phyloP scores from a whole-genome alignment of 257 asterid genomes.

The Paulownia fortunei region DNA sequence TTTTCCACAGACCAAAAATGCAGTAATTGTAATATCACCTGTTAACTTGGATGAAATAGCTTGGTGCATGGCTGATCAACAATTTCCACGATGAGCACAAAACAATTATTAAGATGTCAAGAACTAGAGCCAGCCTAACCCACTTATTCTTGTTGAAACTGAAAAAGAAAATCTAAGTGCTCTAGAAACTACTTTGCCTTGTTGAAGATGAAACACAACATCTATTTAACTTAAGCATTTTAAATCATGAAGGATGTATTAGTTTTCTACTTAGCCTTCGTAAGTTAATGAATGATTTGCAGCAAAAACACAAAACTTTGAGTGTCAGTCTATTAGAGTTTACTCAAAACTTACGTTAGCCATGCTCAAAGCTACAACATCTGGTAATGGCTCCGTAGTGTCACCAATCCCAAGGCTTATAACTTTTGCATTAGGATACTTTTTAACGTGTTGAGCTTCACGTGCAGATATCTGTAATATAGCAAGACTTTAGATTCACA shows the following conservation, averaged over 20 bases:
- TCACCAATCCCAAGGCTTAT: constrained; percentile 94
- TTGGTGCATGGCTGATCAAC: background rate
- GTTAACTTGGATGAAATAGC: background rate
- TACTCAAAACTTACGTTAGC: constrained; percentile 61
- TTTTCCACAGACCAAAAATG: no score
- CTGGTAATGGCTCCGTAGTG: constrained; percentile 84
- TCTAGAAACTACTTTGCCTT: background rate
- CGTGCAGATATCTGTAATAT: constrained; percentile 59
- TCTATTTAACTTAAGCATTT: background rate
- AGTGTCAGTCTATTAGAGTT: background rate
- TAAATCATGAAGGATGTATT: background rate
- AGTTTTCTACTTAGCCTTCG: background rate
- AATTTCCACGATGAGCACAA: background rate
- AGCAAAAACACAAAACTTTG: background rate
- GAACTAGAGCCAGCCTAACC: background rate
- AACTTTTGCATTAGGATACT: constrained; percentile 74
- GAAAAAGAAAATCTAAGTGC: background rate
- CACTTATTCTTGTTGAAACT: background rate
- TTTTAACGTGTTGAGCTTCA: constrained; percentile 57
- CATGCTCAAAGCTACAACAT: constrained; percentile 69
- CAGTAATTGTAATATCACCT: no score
- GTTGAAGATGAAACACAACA: constrained; percentile 4
- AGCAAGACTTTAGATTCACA: constrained; percentile 20
- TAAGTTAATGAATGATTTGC: background rate
- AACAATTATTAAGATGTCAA: background rate